phyloP scores from a whole-genome alignment of 805 yeast species.

The Kazachstania bromeliacearum region DNA sequence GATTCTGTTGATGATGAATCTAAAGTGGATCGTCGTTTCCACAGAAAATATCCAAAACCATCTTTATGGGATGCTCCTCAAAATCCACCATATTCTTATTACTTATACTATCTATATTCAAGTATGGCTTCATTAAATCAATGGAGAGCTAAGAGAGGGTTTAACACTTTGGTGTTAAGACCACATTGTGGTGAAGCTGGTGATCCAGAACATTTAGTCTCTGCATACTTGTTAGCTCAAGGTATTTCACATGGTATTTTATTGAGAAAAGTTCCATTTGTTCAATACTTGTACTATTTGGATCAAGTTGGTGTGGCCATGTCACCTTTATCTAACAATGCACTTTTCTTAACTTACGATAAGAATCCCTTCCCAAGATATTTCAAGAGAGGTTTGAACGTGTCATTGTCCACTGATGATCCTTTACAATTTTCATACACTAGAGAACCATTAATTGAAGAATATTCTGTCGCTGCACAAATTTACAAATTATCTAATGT shows the following conservation, averaged over 20 bases:
- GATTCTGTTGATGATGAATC: conserved; percentile 98
- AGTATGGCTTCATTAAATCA: conserved; percentile 79
- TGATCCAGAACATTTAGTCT: conserved; percentile 91
- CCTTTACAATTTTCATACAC: conserved; percentile 96
- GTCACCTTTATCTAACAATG: conserved; percentile 97
- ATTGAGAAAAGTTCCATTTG: conserved; percentile 85
- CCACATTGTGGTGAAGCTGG: conserved; percentile 99
- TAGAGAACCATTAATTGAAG: conserved; percentile 94
- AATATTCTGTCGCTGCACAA: conserved; percentile 96
- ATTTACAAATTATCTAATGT: conserved; percentile 89
- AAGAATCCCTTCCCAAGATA: conserved; percentile 91
- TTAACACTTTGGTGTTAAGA: conserved; percentile 84
- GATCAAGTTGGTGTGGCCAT: conserved; percentile 96
- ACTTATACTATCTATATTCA: conserved; percentile 79
- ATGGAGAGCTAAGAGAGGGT: conserved; percentile 66
- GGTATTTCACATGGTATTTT: conserved; percentile 94
- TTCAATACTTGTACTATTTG: conserved; percentile 85
- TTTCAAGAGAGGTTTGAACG: conserved; percentile 89
- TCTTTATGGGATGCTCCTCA: conserved; percentile 63
- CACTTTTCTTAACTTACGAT: conserved; percentile 88
- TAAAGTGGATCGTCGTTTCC: conserved; percentile 75
- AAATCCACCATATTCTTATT: conserved; percentile 98
- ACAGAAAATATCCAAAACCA: conserved; percentile 79
- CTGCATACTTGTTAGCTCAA: conserved; percentile 82
- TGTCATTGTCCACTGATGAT: conserved; percentile 92